Conservation (phyloP, 1,139 yeast species). For the Candida freyschussii region DNA sequence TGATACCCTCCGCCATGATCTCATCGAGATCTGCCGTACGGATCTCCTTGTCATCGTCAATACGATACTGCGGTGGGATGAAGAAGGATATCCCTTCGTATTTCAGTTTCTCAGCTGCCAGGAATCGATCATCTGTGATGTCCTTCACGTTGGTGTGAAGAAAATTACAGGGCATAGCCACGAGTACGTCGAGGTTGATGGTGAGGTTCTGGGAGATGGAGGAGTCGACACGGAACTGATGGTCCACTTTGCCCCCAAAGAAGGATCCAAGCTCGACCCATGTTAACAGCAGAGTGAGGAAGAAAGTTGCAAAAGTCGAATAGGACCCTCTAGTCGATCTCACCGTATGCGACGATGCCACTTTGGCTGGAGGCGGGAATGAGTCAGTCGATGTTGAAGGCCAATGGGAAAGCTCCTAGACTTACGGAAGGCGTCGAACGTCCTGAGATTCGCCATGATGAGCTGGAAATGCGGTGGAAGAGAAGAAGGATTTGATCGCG, state of each 20-base stretch:
- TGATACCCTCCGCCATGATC: constrained; percentile 57
- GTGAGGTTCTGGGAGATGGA: constrained; percentile 55
- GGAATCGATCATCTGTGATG: constrained; percentile 65
- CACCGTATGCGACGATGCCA: constrained; percentile 69
- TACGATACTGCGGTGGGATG: constrained; percentile 45
- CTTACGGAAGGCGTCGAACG: constrained; percentile 84
- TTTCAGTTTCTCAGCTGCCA: constrained; percentile 72
- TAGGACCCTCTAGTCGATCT: constrained; percentile 73
- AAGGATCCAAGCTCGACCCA: constrained; percentile 89
- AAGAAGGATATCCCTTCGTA: constrained; percentile 58
- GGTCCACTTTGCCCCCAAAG: constrained; percentile 78
- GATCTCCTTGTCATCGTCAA: constrained; percentile 43
- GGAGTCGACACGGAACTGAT: constrained; percentile 70
- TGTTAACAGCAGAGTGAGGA: constrained; percentile 59
- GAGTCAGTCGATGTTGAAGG: not conserved
- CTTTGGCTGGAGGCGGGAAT: constrained; percentile 54
- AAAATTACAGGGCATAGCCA: constrained; percentile 79
- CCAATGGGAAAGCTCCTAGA: constrained; percentile 7
- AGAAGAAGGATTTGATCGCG: no score
- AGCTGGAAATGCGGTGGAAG: no score
- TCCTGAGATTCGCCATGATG: constrained; percentile 37
- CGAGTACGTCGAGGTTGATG: constrained; percentile 73
- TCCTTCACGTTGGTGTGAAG: constrained; percentile 77
- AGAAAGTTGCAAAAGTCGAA: constrained; percentile 60
- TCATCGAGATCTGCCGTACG: constrained; percentile 64